Percentiles rank a stretch among this genome's conserved stretches.
Evolutionary conservation across 2,329 filamentous ascomycete species (phyloP).

Genomic region (Stemphylium lycopersici): DNA sequence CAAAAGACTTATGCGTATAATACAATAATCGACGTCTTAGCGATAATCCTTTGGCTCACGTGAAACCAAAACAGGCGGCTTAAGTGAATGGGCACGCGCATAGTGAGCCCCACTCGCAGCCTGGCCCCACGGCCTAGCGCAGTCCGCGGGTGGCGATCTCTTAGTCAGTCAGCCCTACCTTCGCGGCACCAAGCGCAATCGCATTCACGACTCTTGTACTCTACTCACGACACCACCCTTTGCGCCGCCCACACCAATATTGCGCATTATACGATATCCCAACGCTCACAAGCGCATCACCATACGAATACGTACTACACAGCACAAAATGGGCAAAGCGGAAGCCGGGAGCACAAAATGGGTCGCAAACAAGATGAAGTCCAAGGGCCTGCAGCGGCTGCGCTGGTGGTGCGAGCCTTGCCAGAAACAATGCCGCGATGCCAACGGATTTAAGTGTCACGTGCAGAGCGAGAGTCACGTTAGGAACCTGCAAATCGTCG

Average conservation of each 20-base stretch:
- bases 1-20: too few species aligned
- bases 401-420: constrained; percentile 91
- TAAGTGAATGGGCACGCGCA: background rate
- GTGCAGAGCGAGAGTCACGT: constrained; percentile 84
- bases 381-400: constrained; percentile 65
- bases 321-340: constrained; percentile 76
- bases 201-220: background rate
- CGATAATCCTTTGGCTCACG: background rate
- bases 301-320: background rate
- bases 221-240: background rate
- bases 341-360: constrained; percentile 92
- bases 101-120: background rate
- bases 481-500: constrained; percentile 76
- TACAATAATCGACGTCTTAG: background rate
- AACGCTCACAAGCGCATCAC: too few species aligned
- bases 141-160: constrained; percentile 13
- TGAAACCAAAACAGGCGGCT: too few species aligned
- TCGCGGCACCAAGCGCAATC: background rate
- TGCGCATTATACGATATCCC: too few species aligned
- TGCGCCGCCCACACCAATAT: background rate
- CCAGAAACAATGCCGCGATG: constrained; percentile 77
- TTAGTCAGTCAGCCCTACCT: constrained; percentile 12
- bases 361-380: constrained; percentile 88
- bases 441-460: constrained; percentile 76
- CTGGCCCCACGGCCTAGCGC: background rate